Evolutionary conservation across 164 flowering plant species (phyloP).

Genomic region (Echeveria elegans): DNA sequence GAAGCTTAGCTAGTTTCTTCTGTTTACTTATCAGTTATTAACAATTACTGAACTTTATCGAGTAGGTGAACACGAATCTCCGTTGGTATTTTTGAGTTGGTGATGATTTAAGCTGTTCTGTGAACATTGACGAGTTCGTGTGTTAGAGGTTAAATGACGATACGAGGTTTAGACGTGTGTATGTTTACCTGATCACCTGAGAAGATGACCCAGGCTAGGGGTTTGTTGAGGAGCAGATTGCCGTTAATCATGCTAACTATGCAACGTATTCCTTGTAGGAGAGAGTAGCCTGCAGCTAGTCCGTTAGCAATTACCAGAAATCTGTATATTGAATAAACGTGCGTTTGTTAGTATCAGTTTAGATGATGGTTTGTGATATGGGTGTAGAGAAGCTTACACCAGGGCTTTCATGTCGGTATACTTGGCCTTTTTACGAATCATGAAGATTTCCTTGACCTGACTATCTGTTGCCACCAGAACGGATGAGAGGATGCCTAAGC

Average conservation of each 20-base stretch:
- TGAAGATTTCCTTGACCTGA: constrained; percentile 64
- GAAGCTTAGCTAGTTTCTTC: background rate
- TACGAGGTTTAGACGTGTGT: background rate
- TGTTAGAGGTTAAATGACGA: background rate
- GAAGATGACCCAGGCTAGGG: constrained; percentile 87
- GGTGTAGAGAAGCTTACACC: constrained; percentile 39
- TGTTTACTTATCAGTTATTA: background rate
- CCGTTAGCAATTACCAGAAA: constrained; percentile 80
- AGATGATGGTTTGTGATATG: background rate
- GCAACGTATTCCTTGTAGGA: constrained; percentile 74
- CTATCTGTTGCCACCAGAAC: constrained; percentile 65
- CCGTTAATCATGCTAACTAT: constrained; percentile 58
- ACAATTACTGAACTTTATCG: background rate
- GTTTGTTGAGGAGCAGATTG: constrained; percentile 63
- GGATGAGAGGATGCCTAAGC: constrained; percentile 57
- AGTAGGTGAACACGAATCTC: background rate
- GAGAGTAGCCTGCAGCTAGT: constrained; percentile 66
- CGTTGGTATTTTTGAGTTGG: background rate
- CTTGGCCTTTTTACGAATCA: constrained; percentile 60
- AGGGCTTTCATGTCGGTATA: constrained; percentile 91
- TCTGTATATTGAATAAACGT: constrained; percentile 24
- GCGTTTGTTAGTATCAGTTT: background rate
- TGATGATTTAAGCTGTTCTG: background rate
- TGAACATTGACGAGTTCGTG: background rate
- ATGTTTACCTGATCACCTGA: constrained; percentile 83